Base-by-base conservation (phyloP, 192 early-diverging fungal species). In the Spinellus fusiger region DNA sequence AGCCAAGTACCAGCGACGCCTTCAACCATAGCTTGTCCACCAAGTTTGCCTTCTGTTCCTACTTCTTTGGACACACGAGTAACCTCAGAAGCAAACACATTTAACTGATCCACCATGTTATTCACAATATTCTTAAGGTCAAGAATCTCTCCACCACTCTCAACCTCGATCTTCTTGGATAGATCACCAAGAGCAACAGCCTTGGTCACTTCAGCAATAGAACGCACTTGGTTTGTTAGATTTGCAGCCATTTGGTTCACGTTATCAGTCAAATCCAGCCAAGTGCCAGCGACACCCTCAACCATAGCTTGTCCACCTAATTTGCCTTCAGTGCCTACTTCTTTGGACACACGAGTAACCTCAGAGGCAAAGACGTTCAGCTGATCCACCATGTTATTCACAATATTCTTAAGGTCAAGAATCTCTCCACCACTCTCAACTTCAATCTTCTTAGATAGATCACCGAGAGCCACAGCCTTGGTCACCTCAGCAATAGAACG, bases 231-330 rank as follows among this genome's bases (percentile, higher is more conserved):
- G 32, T 79, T 71, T 0, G 79, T 82, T 50, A 84, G 66, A 60
- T 84, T 84, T 44, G 60, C 53, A 35, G 79, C 82, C 82, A 84
- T 84, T 54, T 57, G 69, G 60, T 84, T 84, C 64, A 84, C 87
- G 51, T 85, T 87, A 25, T 74, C 73, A 5, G 87, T 89, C 4
- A 89, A 65, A 27, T 88, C 87, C 56, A 80, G 80, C 89, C 89
- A 91, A 0, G 80, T 80, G 12, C 89, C 89, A 23, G 79, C 82
- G 0, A 88, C 86, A 54, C 82, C 83, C 4, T 64, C 59, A 1
- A 91, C 89, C n/a, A 81, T 69, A 1, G 87, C 89, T 64, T 89
- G 86, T n/a, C 78, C 89, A 47, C 89, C 89, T 25, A 91, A 73
- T 56, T 84, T 86, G 31, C 89, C 89, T 46, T 88, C 82, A 0